Conservation (phyloP, 176 grass and related monocot genomes). For the Tillandsia leiboldiana region DNA sequence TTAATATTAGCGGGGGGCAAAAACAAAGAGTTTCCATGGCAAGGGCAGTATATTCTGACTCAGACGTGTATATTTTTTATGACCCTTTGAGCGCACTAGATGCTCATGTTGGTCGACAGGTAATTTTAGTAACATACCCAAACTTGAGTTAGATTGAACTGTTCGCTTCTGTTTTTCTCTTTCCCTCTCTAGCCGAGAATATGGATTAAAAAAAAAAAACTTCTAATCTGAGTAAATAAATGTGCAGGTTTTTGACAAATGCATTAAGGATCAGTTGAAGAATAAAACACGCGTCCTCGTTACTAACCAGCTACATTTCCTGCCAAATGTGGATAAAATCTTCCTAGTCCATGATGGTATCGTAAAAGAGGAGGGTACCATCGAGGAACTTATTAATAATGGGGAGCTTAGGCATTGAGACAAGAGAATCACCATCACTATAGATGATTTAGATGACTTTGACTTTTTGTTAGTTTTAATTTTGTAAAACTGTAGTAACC, state of each 20-base stretch:
- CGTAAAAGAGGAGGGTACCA: conserved; percentile 91
- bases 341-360: conserved; percentile 82
- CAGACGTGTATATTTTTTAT: conserved; percentile 98
- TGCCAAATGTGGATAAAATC: conserved; percentile 90
- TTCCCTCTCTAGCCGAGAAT: neutral
- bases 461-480: no score
- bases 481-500: no score
- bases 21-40: conserved; percentile 99
- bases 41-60: conserved; percentile 96
- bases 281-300: conserved; percentile 93
- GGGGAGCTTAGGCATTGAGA: no score
- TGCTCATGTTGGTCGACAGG: conserved; percentile 98
- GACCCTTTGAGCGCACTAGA: conserved; percentile 97
- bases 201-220: neutral
- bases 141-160: neutral
- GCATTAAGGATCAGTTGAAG: conserved; percentile 82
- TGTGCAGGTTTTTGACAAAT: conserved; percentile 94
- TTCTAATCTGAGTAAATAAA: neutral
- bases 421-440: no score
- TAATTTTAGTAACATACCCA: conserved; percentile 15
- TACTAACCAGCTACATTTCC: conserved; percentile 98
- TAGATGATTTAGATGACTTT: no score
- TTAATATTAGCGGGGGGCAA: conserved; percentile 96
- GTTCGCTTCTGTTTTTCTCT: neutral
- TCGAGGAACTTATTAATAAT: conserved; percentile 82